Evolutionary conservation across 2,329 filamentous ascomycete genomes (phyloP), one percentile per base, ranked within the genome.

Genomic region (Neofusicoccum cordaticola): DNA sequence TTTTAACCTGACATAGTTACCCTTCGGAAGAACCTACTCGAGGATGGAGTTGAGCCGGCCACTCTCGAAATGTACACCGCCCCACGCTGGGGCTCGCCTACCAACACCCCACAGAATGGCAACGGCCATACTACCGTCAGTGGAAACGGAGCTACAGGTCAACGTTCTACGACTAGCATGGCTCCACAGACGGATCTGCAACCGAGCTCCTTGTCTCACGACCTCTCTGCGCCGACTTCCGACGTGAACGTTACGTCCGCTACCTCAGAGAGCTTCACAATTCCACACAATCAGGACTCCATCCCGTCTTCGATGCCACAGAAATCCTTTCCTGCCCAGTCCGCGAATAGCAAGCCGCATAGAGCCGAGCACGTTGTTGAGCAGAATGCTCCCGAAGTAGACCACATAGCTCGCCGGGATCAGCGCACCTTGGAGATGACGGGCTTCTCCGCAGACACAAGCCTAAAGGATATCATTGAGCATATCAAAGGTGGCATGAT

Each of bases 401-500:
- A 41, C 4, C 34, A 22, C 11, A 34, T 17, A 15, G 7, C 19
- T 11, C 17, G 12, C 4, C 11, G 22, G 7, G 47, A 52, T 11
- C 76, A 80, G 68, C 83, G 90, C 56, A 90, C 89, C 0, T 68
- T 96, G 22, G 78, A 86, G 22, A 79, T 94, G 57, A 78, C 77
- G 41, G 87, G 88, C 65, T 80, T 95, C 1, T 79, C 88, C 0
- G 83, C 88, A 4, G 80, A 80, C 2, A 85, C 84, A 13, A 90
- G 86, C 0, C 86, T 90, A 71, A 82, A 82, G 52, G 90, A 95
- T 67, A 78, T 95, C 65, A 82, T 84, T 2, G 81, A 83, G 22
- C 82, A 83, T 11, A 78, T 95, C 60, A 86, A 88, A 65, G 91
- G 92, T 27, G 92, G 91, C 1, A 81, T 85, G 67, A 70, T 96